Conservation (phyloP, 2,329 filamentous ascomycete genomes). For the Lasiodiplodia theobromae region DNA sequence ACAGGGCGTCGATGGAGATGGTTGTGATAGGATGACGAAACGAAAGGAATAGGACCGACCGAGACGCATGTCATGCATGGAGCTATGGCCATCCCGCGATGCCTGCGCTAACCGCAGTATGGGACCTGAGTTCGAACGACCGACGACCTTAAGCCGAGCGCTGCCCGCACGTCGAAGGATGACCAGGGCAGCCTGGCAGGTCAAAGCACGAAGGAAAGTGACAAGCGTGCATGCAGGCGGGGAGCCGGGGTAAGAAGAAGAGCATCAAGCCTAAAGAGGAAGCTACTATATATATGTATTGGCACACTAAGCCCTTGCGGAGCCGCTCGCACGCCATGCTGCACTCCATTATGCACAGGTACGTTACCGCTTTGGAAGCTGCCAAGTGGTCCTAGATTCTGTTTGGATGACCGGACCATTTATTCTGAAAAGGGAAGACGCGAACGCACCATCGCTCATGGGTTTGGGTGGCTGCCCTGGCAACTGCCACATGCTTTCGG, state of each 20-base stretch:
- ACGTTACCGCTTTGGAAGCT: neutral
- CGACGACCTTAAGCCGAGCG: slow-evolving; percentile 6
- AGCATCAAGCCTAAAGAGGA: neutral
- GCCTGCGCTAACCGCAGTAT: neutral
- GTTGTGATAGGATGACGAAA: neutral
- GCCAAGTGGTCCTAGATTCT: neutral
- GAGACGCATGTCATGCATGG: neutral
- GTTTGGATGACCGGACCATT: slow-evolving; percentile 13
- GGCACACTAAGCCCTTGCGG: neutral
- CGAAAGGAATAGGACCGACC: neutral
- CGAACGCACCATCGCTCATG: neutral
- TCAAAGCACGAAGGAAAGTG: neutral
- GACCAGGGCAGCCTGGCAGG: neutral
- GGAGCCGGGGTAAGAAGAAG: neutral
- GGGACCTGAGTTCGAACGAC: neutral
- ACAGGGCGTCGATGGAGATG: neutral
- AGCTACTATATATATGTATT: slow-evolving; percentile 7
- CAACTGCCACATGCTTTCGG: neutral
- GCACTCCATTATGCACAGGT: neutral
- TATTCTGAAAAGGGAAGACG: slow-evolving; percentile 3
- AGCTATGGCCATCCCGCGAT: neutral
- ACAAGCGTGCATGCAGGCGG: neutral
- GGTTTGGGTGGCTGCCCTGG: neutral
- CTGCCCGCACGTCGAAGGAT: neutral
- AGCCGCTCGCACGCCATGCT: slow-evolving; percentile 5